These are phyloP conservation scores for Annulohypoxylon nitens DNA, from an alignment of 495 filamentous ascomycete species.

Conservation along the genomic window DNA sequence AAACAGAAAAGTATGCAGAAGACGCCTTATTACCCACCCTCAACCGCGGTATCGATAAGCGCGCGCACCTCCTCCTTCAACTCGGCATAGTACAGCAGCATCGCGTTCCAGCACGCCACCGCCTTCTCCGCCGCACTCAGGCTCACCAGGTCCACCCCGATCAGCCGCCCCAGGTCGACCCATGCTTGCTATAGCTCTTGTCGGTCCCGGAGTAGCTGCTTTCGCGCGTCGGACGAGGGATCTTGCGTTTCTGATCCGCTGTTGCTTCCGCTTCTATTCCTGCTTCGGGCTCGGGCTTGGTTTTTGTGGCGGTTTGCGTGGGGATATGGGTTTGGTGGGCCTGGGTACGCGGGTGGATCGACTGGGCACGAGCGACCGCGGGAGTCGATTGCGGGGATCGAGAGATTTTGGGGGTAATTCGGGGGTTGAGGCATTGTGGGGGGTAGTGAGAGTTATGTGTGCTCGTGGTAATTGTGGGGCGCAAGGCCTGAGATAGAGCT, in stretches of 20 bases:
- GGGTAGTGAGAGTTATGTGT: background rate
- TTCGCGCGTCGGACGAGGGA: background rate
- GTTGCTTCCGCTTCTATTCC: background rate
- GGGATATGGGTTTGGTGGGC: background rate
- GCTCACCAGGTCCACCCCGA: constrained; percentile 7
- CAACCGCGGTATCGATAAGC: background rate
- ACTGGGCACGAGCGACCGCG: background rate
- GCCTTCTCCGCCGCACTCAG: background rate
- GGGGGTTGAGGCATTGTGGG: background rate
- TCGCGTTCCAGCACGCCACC: background rate
- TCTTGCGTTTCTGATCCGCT: background rate
- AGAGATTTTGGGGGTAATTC: background rate
- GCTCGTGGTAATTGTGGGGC: background rate
- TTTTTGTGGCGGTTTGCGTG: background rate
- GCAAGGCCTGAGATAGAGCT: background rate
- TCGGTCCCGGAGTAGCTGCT: background rate
- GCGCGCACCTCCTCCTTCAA: background rate
- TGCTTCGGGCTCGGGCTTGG: background rate
- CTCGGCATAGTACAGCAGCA: background rate
- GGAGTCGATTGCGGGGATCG: background rate
- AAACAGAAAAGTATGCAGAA: background rate
- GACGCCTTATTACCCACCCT: background rate
- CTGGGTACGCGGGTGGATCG: no score
- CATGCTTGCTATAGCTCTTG: background rate
- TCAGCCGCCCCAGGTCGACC: background rate